Evolutionary conservation across 1,284 basidiomycete genomes (phyloP).

Genomic region (Cutaneotrichosporon cutaneum): DNA sequence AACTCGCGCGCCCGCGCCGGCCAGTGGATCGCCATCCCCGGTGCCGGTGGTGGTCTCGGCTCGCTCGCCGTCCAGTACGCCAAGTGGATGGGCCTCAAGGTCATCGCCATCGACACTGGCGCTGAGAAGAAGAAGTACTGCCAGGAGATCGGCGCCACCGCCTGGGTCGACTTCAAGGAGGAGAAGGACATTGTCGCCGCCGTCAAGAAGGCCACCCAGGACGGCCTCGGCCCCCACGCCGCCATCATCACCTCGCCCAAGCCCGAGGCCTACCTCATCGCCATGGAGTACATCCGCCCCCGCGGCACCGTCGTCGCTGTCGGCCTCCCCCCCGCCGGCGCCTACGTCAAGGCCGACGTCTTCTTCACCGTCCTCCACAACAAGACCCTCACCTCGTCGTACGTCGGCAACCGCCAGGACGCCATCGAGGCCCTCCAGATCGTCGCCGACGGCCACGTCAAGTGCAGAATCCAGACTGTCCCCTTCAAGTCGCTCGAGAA

Average conservation of each 20-base stretch:
- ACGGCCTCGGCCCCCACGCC: constrained; percentile 71
- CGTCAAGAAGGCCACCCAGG: constrained; percentile 60
- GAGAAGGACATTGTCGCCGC: constrained; percentile 34
- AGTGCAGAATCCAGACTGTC: constrained; percentile 59
- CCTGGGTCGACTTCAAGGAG: constrained; percentile 74
- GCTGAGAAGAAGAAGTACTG: constrained; percentile 71
- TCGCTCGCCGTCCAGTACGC: constrained; percentile 71
- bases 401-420: constrained; percentile 72
- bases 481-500: constrained; percentile 61
- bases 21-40: constrained; percentile 72
- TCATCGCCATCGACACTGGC: constrained; percentile 75
- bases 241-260: constrained; percentile 62
- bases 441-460: constrained; percentile 67
- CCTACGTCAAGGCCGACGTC: constrained; percentile 55
- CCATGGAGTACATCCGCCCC: constrained; percentile 66
- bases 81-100: constrained; percentile 68
- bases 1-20: constrained; percentile 68
- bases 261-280: constrained; percentile 65
- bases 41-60: constrained; percentile 55
- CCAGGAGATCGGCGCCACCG: constrained; percentile 68
- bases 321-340: constrained; percentile 65
- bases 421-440: constrained; percentile 69
- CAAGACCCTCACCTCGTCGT: constrained; percentile 69
- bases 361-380: constrained; percentile 73
- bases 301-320: constrained; percentile 70